Conservation (phyloP, 106 monocot genomes). For the Dioscorea alata region DNA sequence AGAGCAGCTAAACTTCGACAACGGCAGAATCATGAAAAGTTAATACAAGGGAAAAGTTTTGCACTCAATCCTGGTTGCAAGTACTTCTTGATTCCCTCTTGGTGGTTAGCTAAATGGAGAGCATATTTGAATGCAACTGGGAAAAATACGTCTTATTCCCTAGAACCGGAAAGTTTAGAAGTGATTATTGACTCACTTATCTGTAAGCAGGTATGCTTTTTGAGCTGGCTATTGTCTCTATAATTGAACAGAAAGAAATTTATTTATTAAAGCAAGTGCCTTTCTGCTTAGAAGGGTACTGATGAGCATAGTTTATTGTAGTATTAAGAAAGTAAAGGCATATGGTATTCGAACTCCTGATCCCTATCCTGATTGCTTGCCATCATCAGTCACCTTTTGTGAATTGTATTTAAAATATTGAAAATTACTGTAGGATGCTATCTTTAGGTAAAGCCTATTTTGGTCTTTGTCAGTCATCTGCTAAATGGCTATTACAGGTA, state of each 20-base stretch:
- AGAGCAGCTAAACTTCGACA: constrained; percentile 75
- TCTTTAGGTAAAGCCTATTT: too few relatives aligned
- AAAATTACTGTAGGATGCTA: too few relatives aligned
- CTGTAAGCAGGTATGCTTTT: constrained; percentile 64
- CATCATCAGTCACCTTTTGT: too few relatives aligned
- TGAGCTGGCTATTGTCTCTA: not conserved
- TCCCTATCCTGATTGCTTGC: too few relatives aligned
- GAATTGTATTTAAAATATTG: too few relatives aligned
- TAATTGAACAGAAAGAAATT: not conserved
- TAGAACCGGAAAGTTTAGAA: constrained; percentile 65
- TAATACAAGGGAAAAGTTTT: constrained; percentile 68
- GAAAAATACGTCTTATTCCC: constrained; percentile 57
- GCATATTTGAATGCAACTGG: constrained; percentile 72
- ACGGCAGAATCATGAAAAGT: constrained; percentile 89
- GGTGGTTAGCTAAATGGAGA: constrained; percentile 88
- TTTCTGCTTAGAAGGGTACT: not conserved
- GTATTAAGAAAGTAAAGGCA: too few relatives aligned
- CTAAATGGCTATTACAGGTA: too few relatives aligned
- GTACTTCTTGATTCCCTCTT: constrained; percentile 78
- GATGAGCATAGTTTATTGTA: too few relatives aligned
- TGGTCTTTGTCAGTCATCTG: too few relatives aligned
- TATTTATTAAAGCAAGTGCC: not conserved
- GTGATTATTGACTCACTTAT: constrained; percentile 58
- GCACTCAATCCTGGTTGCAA: constrained; percentile 55
- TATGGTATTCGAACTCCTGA: too few relatives aligned